These are phyloP conservation scores for Houttuynia cordata DNA, from an alignment of 164 flowering plant species.

Conservation along the genomic window DNA sequence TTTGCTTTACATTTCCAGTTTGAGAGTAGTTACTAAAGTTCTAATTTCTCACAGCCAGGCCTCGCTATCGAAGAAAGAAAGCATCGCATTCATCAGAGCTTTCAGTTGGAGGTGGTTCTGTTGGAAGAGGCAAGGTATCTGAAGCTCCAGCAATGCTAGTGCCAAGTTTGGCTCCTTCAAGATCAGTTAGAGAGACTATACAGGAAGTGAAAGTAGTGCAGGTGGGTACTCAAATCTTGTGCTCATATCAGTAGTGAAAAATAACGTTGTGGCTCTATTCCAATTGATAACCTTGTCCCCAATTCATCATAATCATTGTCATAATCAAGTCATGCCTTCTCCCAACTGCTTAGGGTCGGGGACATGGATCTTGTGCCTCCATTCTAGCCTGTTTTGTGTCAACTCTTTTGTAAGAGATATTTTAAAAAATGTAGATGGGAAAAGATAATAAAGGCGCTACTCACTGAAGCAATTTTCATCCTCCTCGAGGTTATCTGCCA, in stretches of 20 bases:
- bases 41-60: slow-evolving; percentile 51
- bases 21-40: slow-evolving; percentile 3
- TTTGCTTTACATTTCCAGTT: not conserved
- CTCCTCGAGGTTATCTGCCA: no score
- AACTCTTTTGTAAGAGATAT: no score
- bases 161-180: slow-evolving; percentile 55
- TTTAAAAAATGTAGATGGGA: no score
- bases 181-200: slow-evolving; percentile 76
- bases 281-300: not conserved
- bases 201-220: slow-evolving; percentile 89
- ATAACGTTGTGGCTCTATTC: not conserved
- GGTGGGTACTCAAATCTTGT: slow-evolving; percentile 28
- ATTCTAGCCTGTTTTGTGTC: no score
- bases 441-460: no score
- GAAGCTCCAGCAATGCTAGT: slow-evolving; percentile 61
- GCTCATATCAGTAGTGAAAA: no score
- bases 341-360: no score
- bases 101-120: slow-evolving; percentile 28
- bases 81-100: slow-evolving; percentile 32
- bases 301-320: no score
- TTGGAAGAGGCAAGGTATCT: slow-evolving; percentile 17
- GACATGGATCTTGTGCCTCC: no score
- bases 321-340: no score
- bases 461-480: no score
- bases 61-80: slow-evolving; percentile 48